Evolutionary conservation across 306 rosid genomes (phyloP).

Genomic region (Astragalus glycyphyllos): DNA sequence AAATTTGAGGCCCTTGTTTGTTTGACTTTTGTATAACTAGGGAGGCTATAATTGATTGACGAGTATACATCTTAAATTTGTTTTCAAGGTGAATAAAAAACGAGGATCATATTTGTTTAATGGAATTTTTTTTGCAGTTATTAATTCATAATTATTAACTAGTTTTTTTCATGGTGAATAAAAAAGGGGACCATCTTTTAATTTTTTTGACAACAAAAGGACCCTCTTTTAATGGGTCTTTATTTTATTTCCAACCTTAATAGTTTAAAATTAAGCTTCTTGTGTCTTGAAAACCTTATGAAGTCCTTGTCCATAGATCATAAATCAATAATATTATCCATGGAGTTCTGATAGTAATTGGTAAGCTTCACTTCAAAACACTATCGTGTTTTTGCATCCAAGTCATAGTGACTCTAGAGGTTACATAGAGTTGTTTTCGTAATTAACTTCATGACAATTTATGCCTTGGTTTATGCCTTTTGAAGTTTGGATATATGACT

Average conservation of each 20-base stretch:
- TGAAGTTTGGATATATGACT: slow-evolving; percentile 42
- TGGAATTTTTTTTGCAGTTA: too few relatives aligned
- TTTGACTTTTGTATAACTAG: slow-evolving; percentile 42
- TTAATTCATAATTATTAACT: too few relatives aligned
- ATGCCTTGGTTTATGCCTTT: slow-evolving; percentile 21
- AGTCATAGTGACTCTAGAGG: slow-evolving; percentile 44
- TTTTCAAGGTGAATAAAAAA: background rate
- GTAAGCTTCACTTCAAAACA: slow-evolving; percentile 1
- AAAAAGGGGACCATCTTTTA: too few relatives aligned
- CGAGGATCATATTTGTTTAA: too few relatives aligned
- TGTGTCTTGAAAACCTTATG: background rate
- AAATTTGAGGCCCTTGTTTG: too few relatives aligned
- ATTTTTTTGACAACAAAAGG: too few relatives aligned
- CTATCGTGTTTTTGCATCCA: slow-evolving; percentile 42
- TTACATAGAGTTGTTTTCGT: slow-evolving; percentile 40
- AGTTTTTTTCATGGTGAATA: background rate
- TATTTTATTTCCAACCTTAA: background rate
- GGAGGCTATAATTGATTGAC: slow-evolving; percentile 15
- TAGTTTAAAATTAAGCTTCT: too few relatives aligned
- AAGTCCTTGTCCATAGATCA: slow-evolving; percentile 39
- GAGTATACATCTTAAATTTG: background rate
- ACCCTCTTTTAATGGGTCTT: background rate
- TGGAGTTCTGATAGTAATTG: background rate
- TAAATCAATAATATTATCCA: slow-evolving; percentile 18
- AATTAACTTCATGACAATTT: slow-evolving; percentile 1